Base-by-base conservation (phyloP, 208 protist genomes). In the Crithidia thermophila region DNA sequence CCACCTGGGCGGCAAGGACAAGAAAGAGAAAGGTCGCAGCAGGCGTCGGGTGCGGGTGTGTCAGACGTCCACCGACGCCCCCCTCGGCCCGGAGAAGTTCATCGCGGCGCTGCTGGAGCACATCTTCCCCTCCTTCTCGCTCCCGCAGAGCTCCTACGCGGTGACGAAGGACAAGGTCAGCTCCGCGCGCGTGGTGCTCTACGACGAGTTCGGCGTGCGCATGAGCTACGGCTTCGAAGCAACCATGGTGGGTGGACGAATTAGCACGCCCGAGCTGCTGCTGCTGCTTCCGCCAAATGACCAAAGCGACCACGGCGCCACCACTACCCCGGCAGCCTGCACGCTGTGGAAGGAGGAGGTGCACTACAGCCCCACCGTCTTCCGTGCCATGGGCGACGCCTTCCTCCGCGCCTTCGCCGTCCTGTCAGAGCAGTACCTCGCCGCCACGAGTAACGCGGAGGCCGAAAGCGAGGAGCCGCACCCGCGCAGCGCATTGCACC, bases 171-270 rank as follows among this genome's bases (percentile, higher is more conserved):
- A 75, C 61, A 98, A 98, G 74, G 79, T 85, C 18, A 68, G 75
- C 28, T 97, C 96, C 0, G 95, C 82, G 31, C 84, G 97, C 9
- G 90, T 98, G 4, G 91, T 98, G 11, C 82, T 97, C 53, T 97
- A 96, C 77, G 76, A 83, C 13, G 87, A 98, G 71, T 89, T 93
- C 66, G 84, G 84, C 36, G 90, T 99, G 59, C 82, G 90, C 43
- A 98, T 98, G 88, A 94, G 88, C 74, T 98, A 95, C 75, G 97
- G 90, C 20, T 62, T 99, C 30, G 97, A 99, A 66, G 84, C 85
- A n/a, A 93, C 91, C n/a, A 94, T 96, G 88, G 91, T 94, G 72
- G 93, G 93, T 10, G 92, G 92, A 14, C 47, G 71, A 10, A 23
- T 75, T 30, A 65, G 62, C 43, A 28, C 59, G n/a, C 69, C 69